Evolutionary conservation across 805 yeast species (phyloP).

Genomic region (Clavispora fructus): DNA sequence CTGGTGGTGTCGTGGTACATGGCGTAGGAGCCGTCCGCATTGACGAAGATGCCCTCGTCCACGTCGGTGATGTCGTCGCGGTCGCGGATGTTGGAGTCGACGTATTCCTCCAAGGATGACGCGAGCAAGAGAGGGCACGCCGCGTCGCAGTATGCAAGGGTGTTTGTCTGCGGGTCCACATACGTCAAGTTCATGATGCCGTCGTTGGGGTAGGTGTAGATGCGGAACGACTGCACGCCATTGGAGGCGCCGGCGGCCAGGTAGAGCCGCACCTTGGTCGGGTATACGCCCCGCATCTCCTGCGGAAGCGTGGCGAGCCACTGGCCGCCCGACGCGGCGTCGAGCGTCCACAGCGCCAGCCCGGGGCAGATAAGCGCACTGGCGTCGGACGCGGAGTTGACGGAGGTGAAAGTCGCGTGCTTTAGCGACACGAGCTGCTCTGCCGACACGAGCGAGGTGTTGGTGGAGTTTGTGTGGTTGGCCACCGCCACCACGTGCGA

Average conservation of each 20-base stretch:
- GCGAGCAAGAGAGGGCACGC: slow-evolving; percentile 69
- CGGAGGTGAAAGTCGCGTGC: slow-evolving; percentile 49
- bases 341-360: slow-evolving; percentile 49
- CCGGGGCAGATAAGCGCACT: slow-evolving; percentile 55
- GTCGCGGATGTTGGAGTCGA: slow-evolving; percentile 20
- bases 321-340: slow-evolving; percentile 49
- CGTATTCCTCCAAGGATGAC: slow-evolving; percentile 26
- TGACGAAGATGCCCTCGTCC: slow-evolving; percentile 27
- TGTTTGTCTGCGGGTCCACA: slow-evolving; percentile 64
- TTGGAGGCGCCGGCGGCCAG: slow-evolving; percentile 47
- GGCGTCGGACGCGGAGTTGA: slow-evolving; percentile 31
- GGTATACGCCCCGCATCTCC: slow-evolving; percentile 39
- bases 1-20: slow-evolving; percentile 30
- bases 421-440: slow-evolving; percentile 59
- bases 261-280: slow-evolving; percentile 70
- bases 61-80: slow-evolving; percentile 6
- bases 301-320: slow-evolving; percentile 59
- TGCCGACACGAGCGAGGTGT: slow-evolving; percentile 39
- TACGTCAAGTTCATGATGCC: slow-evolving; percentile 92
- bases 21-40: slow-evolving; percentile 30
- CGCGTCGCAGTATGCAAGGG: slow-evolving; percentile 70
- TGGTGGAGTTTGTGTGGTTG: slow-evolving; percentile 34
- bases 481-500: slow-evolving; percentile 21
- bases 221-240: slow-evolving; percentile 60
- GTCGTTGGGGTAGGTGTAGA: slow-evolving; percentile 70